Evolutionary conservation across 352 stramenopile species (phyloP).

Genomic region (Phytopythium delawarense): DNA sequence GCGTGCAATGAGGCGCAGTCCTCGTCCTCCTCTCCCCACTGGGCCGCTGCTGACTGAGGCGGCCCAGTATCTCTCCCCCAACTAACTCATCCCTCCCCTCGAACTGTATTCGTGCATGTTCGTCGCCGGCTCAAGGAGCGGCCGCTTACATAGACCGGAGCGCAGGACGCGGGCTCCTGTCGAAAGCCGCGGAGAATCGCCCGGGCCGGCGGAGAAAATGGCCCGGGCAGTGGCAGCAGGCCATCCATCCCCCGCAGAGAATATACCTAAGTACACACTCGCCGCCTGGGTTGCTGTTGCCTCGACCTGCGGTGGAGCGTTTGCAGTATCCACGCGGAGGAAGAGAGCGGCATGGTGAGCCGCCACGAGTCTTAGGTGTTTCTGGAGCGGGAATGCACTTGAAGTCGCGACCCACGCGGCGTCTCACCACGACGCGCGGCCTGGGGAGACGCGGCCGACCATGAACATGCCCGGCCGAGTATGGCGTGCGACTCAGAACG

Average conservation of each 20-base stretch:
- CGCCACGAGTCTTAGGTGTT: not conserved
- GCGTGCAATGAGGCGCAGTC: not conserved
- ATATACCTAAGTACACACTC: not conserved
- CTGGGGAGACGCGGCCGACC: not conserved
- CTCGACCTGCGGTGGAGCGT: not conserved
- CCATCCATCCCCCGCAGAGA: not conserved
- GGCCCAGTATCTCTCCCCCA: not conserved
- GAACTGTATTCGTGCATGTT: slow-evolving; percentile 1
- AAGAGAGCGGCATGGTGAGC: not conserved
- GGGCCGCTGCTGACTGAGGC: not conserved
- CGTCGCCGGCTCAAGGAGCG: not conserved
- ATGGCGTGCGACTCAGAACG: not conserved
- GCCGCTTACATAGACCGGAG: not conserved
- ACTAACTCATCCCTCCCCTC: not conserved
- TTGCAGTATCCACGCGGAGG: not conserved
- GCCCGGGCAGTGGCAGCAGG: not conserved
- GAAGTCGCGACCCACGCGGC: not conserved
- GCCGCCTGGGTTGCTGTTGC: not conserved
- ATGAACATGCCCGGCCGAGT: not conserved
- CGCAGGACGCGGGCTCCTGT: not conserved
- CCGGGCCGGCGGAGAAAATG: not conserved
- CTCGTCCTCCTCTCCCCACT: not conserved
- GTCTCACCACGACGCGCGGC: not conserved
- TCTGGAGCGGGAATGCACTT: not conserved
- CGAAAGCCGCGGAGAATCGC: not conserved